Evolutionary conservation across 2,329 filamentous ascomycete species (phyloP).

Genomic region (Arthrocladium fulminans): DNA sequence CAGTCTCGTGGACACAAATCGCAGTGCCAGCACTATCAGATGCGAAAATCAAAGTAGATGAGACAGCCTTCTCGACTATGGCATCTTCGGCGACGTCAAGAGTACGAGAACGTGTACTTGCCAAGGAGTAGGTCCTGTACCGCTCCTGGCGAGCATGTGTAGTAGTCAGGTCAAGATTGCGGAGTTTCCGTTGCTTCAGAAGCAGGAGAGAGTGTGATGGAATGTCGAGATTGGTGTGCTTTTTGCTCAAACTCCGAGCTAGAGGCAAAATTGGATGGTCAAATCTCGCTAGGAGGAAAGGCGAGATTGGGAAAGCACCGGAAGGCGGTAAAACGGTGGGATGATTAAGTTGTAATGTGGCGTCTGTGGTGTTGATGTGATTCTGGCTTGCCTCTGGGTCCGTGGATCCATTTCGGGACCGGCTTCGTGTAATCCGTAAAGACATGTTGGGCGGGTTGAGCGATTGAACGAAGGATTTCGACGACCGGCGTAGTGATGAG

Average conservation of each 20-base stretch:
- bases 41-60: slow-evolving; percentile 37
- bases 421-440: not conserved
- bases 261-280: not conserved
- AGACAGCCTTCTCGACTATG: not conserved
- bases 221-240: not conserved
- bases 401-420: not conserved
- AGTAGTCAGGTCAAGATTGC: not conserved
- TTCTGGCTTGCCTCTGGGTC: not conserved
- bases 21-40: slow-evolving; percentile 45
- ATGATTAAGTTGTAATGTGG: not conserved
- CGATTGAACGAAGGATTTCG: not conserved
- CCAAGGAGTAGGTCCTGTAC: not conserved
- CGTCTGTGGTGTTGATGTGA: not conserved
- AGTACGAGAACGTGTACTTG: not conserved
- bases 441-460: not conserved
- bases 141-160: not conserved
- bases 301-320: not conserved
- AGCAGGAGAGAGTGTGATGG: not conserved
- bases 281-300: not conserved
- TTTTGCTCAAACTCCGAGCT: not conserved
- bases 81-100: not conserved
- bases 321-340: too few relatives aligned
- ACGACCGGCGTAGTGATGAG: too few relatives aligned
- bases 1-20: slow-evolving; percentile 38
- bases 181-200: not conserved